Percentiles rank a stretch among this genome's conserved stretches.
These are phyloP conservation scores for Rubroshorea leprosula DNA, from an alignment of 345 rosid genomes.

Conservation along the genomic window DNA sequence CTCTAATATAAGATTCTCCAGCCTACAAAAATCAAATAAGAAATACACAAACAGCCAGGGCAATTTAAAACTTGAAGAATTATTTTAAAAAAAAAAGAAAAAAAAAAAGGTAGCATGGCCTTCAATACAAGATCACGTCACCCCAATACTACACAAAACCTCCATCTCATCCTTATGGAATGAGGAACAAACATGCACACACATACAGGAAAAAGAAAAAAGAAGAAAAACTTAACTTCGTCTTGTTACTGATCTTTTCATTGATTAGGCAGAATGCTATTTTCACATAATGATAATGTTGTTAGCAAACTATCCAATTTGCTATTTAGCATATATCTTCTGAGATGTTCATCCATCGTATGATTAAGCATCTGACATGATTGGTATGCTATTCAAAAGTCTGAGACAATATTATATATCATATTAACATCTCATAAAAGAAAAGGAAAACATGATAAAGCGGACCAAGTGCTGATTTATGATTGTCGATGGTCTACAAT, in stretches of 20 bases:
- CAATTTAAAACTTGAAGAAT: too few species aligned
- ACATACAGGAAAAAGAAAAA: not conserved
- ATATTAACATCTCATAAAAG: not conserved
- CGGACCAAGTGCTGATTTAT: not conserved
- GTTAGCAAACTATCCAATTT: too few species aligned
- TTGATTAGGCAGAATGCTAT: too few species aligned
- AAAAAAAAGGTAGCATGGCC: too few species aligned
- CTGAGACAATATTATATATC: not conserved
- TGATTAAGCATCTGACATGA: not conserved
- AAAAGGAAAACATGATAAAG: not conserved
- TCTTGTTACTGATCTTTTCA: too few species aligned
- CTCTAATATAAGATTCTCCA: slow-evolving; percentile 74
- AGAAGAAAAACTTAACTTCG: not conserved
- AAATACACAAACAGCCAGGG: too few species aligned
- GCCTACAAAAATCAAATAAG: slow-evolving; percentile 43
- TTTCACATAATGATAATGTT: too few species aligned
- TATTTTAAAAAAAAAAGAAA: too few species aligned
- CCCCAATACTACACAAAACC: not conserved
- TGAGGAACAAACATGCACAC: not conserved
- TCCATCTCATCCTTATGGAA: slow-evolving; percentile 4
- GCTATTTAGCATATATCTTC: not conserved
- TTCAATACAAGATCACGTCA: too few species aligned
- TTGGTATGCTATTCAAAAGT: not conserved
- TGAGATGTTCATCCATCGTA: not conserved
- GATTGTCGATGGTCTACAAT: too few species aligned